Conservation (phyloP, 2,329 filamentous ascomycete genomes). For the Aspergillus sp. region DNA sequence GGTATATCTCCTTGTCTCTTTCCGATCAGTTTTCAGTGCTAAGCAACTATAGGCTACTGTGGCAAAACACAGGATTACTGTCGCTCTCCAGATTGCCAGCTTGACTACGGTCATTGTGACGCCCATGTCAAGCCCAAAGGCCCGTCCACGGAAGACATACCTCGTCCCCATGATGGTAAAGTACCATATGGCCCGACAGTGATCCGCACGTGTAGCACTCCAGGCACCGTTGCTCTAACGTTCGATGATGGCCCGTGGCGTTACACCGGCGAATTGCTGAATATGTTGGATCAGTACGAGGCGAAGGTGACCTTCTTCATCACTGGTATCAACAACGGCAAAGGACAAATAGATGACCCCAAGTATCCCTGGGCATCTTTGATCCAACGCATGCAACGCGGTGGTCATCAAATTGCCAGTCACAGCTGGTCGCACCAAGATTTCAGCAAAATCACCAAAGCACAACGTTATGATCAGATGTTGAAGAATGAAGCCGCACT, state of each 20-base stretch:
- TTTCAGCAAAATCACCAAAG: conserved; percentile 34
- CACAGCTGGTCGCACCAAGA: conserved; percentile 51
- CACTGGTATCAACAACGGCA: conserved; percentile 45
- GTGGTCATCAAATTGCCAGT: conserved; percentile 49
- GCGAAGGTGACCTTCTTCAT: conserved; percentile 67
- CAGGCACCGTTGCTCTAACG: conserved; percentile 60
- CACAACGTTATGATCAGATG: conserved; percentile 39
- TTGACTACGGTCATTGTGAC: conserved; percentile 37
- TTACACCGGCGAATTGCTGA: conserved; percentile 58
- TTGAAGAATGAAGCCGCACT: conserved; percentile 45
- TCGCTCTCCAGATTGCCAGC: conserved; percentile 35
- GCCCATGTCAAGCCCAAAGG: conserved; percentile 30
- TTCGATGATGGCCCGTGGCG: conserved; percentile 63
- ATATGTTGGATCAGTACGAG: conserved; percentile 55
- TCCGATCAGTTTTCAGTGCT: neutral
- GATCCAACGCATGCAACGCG: conserved; percentile 38
- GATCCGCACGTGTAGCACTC: conserved; percentile 38
- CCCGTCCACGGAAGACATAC: conserved; percentile 27
- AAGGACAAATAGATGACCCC: conserved; percentile 40
- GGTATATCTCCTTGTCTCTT: conserved; percentile 19
- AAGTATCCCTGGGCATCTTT: conserved; percentile 33
- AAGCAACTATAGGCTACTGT: conserved; percentile 31
- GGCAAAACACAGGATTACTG: conserved; percentile 33
- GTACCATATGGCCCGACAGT: conserved; percentile 31
- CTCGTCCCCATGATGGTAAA: conserved; percentile 30